Base-by-base conservation (phyloP, 192 early-diverging fungal genomes). In the Coemansia sp. region DNA sequence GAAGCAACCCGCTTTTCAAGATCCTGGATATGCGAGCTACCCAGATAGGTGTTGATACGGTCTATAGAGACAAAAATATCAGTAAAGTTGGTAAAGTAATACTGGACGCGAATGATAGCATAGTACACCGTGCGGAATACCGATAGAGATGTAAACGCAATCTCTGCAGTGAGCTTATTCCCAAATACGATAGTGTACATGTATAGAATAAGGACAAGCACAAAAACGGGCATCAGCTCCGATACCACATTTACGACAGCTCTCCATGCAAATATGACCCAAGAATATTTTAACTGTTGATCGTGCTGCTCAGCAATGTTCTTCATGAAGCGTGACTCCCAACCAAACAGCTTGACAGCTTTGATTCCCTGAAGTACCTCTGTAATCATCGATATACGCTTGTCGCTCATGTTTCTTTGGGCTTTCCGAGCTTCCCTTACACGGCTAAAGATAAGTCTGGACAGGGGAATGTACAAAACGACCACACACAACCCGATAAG, bases 281-380 rank as follows among this genome's bases (percentile, higher is more conserved):
- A 75, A 58, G 88, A 71, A 21, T 76, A 76, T 42, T 66, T 75
- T 26, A 92, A 65, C 74, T 93, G 91, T 9, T 71, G 71, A 46
- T 87, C 84, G 59, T 90, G 85, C 7, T 84, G 68, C 35, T 81
- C 83, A 21, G 85, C 82, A n/a, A 95, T 79, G 52, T 87, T 85
- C 25, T 83, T 77, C 52, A 86, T 61, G 62, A 97, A 93, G 57
- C 84, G 82, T 15, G 81, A 56, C 74, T 92, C 91, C 92, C 92
- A 93, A 21, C 88, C 90, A 72, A 92, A 91, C 68, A 96, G 88
- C 67, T 98, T 98, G 55, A 98, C 87, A 26, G 96, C 90, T 35
- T 92, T 86, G 53, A 98, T 95, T 20, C 92, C 94, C 77, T 92
- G 85, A n/a, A 95, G 71, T 30, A 91, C 76, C 77, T 97, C 94